Evolutionary conservation across 331 rosid genomes (phyloP).

Genomic region (Rosa hybrid): DNA sequence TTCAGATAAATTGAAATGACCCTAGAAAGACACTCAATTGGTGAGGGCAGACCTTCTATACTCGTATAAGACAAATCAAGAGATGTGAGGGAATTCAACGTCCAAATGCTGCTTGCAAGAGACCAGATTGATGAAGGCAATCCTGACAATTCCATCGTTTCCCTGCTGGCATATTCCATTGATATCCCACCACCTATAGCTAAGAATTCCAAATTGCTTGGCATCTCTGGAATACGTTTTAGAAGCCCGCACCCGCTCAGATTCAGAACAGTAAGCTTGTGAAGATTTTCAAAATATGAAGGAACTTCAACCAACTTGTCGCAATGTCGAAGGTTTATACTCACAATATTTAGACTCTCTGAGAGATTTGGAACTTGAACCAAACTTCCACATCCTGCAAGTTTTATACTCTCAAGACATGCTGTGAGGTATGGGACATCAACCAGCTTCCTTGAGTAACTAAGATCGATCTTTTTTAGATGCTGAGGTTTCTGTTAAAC

Average conservation of each 20-base stretch:
- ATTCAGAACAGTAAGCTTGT: neutral
- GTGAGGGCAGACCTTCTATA: neutral
- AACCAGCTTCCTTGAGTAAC: neutral
- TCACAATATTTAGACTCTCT: neutral
- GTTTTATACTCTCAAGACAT: neutral
- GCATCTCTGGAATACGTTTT: slow-evolving; percentile 8
- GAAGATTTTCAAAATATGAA: neutral
- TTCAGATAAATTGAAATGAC: neutral
- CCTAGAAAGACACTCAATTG: neutral
- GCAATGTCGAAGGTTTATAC: neutral
- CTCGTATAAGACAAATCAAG: neutral
- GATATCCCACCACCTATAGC: too few relatives aligned
- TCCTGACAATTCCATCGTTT: neutral
- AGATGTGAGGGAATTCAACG: neutral
- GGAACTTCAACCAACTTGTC: neutral
- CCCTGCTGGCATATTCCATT: too few relatives aligned
- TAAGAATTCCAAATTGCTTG: slow-evolving; percentile 9
- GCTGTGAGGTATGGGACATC: neutral
- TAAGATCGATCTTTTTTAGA: neutral
- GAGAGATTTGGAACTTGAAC: slow-evolving; percentile 1
- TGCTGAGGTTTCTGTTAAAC: neutral
- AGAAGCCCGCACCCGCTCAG: neutral
- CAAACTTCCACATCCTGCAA: accelerated
- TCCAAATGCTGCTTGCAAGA: neutral
- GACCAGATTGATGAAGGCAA: slow-evolving; percentile 17